phyloP scores from a whole-genome alignment of 371 early-diverging fungal species.

The Actinomortierella ambigua region DNA sequence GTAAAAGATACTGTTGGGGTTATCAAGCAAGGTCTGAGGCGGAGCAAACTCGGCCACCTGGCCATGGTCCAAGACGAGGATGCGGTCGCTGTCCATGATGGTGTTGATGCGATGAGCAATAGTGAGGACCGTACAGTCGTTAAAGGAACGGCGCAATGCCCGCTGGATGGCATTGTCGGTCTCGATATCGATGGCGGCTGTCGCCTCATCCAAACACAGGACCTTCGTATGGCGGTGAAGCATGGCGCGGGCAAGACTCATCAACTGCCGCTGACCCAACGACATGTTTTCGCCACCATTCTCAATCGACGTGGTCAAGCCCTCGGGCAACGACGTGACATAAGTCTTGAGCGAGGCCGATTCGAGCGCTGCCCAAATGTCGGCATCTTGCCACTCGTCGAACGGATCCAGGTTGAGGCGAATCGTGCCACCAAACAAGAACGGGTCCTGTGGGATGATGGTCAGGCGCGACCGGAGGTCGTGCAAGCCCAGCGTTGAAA shows the following conservation, averaged over 20 bases:
- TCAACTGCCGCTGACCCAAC: conserved; percentile 78
- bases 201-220: conserved; percentile 73
- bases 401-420: conserved; percentile 64
- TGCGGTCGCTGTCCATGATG: conserved; percentile 70
- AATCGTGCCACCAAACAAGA: conserved; percentile 69
- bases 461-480: conserved; percentile 59
- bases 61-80: conserved; percentile 74
- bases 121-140: conserved; percentile 78
- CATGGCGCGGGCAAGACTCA: conserved; percentile 73
- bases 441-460: conserved; percentile 73
- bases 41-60: conserved; percentile 66
- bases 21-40: conserved; percentile 56
- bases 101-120: conserved; percentile 87
- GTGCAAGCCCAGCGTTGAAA: conserved; percentile 50
- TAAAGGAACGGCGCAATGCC: conserved; percentile 80
- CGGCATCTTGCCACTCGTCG: conserved; percentile 43
- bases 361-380: conserved; percentile 48
- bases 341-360: conserved; percentile 37
- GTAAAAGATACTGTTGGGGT: conserved; percentile 58
- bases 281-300: conserved; percentile 71
- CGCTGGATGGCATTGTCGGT: conserved; percentile 76
- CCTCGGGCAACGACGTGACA: conserved; percentile 19
- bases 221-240: conserved; percentile 67
- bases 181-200: conserved; percentile 64
- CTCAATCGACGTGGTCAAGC: conserved; percentile 17